phyloP scores from a whole-genome alignment of 208 protist genomes.

The Crithidia brevicula region DNA sequence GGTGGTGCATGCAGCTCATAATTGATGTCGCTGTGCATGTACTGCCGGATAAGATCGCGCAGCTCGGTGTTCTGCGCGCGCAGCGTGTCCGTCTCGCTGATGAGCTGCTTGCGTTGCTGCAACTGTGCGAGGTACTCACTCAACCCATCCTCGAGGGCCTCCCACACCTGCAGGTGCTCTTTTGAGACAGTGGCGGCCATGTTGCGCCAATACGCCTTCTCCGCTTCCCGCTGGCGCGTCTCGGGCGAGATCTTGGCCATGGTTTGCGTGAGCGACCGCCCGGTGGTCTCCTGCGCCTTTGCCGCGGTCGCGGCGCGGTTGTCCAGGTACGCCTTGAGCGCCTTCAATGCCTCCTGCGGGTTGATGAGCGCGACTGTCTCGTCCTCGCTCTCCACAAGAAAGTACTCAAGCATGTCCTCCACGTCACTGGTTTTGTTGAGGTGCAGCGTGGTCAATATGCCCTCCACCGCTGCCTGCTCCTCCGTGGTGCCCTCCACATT shows the following conservation, averaged over 20 bases:
- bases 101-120: constrained; percentile 82
- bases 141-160: constrained; percentile 86
- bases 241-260: constrained; percentile 30
- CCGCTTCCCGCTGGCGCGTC: constrained; percentile 50
- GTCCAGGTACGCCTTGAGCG: constrained; percentile 82
- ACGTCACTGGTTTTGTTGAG: constrained; percentile 89
- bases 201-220: constrained; percentile 88
- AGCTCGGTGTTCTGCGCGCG: constrained; percentile 95
- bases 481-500: constrained; percentile 73
- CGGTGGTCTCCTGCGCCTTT: constrained; percentile 15
- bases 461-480: constrained; percentile 88
- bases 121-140: constrained; percentile 92
- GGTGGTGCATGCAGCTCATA: constrained; percentile 91
- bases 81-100: constrained; percentile 88
- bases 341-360: constrained; percentile 85
- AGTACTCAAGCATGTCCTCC: constrained; percentile 90
- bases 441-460: constrained; percentile 93
- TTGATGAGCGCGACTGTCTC: constrained; percentile 75
- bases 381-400: constrained; percentile 70
- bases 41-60: constrained; percentile 88
- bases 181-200: constrained; percentile 81
- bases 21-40: constrained; percentile 92
- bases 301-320: constrained; percentile 48
- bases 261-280: constrained; percentile 15
- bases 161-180: constrained; percentile 87